Conservation (phyloP, 2,329 filamentous ascomycete genomes). For the Alternaria consortialis region DNA sequence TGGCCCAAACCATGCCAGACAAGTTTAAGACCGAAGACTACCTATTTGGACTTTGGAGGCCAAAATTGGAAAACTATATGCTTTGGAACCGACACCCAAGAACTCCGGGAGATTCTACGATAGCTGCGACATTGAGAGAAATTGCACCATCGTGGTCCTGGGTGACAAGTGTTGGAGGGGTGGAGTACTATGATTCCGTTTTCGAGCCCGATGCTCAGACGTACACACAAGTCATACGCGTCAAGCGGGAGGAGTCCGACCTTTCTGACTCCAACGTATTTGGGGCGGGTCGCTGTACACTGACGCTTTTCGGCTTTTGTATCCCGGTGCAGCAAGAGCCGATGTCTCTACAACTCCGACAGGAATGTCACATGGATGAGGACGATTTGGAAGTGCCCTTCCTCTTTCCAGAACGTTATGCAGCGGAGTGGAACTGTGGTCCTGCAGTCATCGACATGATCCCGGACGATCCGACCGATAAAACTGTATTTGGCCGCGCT, state of each 20-base stretch:
- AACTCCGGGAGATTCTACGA: neutral
- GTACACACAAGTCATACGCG: neutral
- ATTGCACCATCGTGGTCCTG: conserved; percentile 6
- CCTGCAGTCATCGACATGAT: neutral
- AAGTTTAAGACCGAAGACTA: neutral
- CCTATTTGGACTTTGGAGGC: neutral
- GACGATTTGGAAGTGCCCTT: neutral
- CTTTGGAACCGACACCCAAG: neutral
- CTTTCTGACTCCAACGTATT: neutral
- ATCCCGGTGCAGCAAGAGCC: neutral
- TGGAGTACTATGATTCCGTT: neutral
- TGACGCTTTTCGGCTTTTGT: neutral
- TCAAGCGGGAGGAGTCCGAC: neutral
- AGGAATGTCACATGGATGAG: neutral
- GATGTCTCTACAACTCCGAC: neutral
- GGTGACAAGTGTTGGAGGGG: neutral
- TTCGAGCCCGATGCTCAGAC: neutral
- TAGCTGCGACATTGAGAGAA: neutral
- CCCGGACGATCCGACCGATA: neutral
- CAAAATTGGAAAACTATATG: neutral
- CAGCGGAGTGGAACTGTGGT: neutral
- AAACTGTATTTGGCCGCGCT: neutral
- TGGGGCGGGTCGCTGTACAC: neutral
- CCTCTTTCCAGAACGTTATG: neutral
- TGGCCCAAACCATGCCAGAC: neutral